phyloP scores from a whole-genome alignment of 1,139 yeast species.

The Kodamaea fungicola region DNA sequence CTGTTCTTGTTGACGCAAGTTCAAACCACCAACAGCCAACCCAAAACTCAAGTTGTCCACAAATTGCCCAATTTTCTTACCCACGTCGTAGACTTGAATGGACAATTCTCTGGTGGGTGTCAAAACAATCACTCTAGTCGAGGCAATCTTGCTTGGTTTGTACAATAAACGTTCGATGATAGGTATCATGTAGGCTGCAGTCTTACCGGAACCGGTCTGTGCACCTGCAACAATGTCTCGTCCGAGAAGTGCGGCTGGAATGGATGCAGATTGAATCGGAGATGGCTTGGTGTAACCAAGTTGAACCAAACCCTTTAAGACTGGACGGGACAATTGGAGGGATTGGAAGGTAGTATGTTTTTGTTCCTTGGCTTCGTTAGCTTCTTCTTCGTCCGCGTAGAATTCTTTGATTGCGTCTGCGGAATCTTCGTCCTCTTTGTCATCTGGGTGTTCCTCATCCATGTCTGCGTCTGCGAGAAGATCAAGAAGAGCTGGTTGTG shows the following conservation, averaged over 20 bases:
- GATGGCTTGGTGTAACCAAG: constrained; percentile 85
- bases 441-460: constrained; percentile 18
- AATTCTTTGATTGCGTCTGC: constrained; percentile 71
- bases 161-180: constrained; percentile 87
- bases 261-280: constrained; percentile 89
- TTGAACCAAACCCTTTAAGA: constrained; percentile 74
- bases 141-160: constrained; percentile 79
- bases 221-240: constrained; percentile 99
- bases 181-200: constrained; percentile 97
- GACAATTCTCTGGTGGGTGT: constrained; percentile 98
- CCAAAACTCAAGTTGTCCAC: constrained; percentile 79
- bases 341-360: constrained; percentile 68
- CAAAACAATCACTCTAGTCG: constrained; percentile 85
- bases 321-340: constrained; percentile 83
- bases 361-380: constrained; percentile 35
- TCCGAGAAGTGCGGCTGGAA: constrained; percentile 89
- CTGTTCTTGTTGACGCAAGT: constrained; percentile 91
- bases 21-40: constrained; percentile 96
- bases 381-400: constrained; percentile 56
- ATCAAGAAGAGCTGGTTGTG: background rate
- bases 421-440: constrained; percentile 63
- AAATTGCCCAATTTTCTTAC: constrained; percentile 75
- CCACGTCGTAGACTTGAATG: constrained; percentile 92
- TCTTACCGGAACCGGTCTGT: constrained; percentile 98
- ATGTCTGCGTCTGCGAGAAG: constrained; percentile 11